Conservation (phyloP, 129 eudicot species). For the Chrysanthemum makinoi region DNA sequence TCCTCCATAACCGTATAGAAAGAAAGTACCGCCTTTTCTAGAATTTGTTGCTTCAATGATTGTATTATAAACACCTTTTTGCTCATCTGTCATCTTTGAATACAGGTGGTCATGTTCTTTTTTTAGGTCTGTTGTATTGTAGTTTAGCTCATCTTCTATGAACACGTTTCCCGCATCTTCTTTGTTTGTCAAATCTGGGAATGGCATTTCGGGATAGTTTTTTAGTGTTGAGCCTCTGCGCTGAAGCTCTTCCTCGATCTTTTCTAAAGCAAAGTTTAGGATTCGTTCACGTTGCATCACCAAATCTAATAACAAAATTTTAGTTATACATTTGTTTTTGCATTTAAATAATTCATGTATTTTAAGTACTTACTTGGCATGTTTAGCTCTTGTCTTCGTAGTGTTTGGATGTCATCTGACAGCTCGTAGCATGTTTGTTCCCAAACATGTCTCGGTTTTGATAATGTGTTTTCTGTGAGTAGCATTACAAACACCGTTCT, state of each 20-base stretch:
- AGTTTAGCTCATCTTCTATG: not conserved
- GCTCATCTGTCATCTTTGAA: not conserved
- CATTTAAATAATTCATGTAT: too few species aligned
- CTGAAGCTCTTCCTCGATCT: not conserved
- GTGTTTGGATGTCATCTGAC: not conserved
- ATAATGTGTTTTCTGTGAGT: too few species aligned
- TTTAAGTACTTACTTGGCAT: not conserved
- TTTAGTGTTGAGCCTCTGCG: not conserved
- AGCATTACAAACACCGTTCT: too few species aligned
- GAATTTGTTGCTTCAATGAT: not conserved
- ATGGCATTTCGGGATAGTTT: not conserved
- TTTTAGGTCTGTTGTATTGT: not conserved
- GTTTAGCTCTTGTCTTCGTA: not conserved
- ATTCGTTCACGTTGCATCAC: too few species aligned
- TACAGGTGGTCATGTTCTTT: not conserved
- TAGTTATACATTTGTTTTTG: conserved; percentile 8
- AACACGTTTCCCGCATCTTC: not conserved
- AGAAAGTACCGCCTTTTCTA: not conserved
- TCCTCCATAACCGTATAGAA: not conserved
- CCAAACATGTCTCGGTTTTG: not conserved
- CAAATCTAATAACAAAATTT: not conserved
- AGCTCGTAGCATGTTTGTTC: not conserved
- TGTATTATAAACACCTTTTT: not conserved
- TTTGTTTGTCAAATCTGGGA: not conserved
- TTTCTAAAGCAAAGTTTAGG: not conserved